Evolutionary conservation across 345 rosid species (phyloP), one percentile per base, ranked within the genome.

Genomic region (Camelina sativa): DNA sequence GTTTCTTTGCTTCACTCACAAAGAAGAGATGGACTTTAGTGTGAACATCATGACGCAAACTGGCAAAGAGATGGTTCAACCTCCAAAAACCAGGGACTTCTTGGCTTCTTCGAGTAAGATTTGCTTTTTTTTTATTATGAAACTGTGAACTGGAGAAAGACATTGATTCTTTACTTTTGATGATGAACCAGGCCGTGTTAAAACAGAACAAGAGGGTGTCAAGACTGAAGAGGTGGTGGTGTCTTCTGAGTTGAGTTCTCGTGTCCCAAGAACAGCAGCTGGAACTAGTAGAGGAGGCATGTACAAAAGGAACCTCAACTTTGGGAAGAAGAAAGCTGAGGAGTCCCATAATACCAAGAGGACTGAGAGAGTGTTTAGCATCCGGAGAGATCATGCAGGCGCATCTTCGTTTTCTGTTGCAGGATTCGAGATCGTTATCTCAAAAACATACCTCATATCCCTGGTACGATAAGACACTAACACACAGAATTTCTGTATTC

Each of bases 81-180:
- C 53, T 23, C 53, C 6, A 7, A 20, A 47, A 47, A 0, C 22
- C 19, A 47, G 52, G n/a, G 4, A 43, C 8, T 34, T 16, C 13
- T n/a, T 35, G 4, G 53, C 52, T n/a, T 25, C 69, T 32, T 28
- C 68, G 8, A 28, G 69, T 65, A 47, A 65, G 38, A 19, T 40
- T 30, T 65, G 41, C 7, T 46, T 25, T 5, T 25, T 5, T 16
- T 2, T 43, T 11, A 9, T 47, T 30, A 17, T 30, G 57, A 65
- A 47, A 55, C 2, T 43, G 19, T 63, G 51, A 41, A 37, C 30
- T 8, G 10, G 5, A 30, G 17, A 38, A 20, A 40, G 7, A 62
- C 9, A 62, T 22, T 13, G 48, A 38, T 20, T 40, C 12, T 40
- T 12, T 7, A 6, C 34, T 22, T 62, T 62, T 38, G 44, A 11